Conservation (phyloP, 495 filamentous ascomycete genomes). For the Penicillium waksmanii region DNA sequence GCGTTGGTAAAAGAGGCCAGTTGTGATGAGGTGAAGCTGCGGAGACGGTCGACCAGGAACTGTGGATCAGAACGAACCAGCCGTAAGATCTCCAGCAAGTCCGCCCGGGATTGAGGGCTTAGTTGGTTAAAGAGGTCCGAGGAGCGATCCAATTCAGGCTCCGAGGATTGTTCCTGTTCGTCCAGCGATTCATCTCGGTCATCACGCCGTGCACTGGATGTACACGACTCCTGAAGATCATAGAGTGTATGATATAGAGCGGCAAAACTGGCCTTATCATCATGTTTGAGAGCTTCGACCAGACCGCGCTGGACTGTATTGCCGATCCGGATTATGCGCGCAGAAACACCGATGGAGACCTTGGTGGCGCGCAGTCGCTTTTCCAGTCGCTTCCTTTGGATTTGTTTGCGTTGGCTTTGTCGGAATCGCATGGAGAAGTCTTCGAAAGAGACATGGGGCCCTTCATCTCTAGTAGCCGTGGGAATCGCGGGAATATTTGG, state of each 20-base stretch:
- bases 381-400: slow-evolving; percentile 46
- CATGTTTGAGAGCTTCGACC: slow-evolving; percentile 84
- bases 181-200: slow-evolving; percentile 47
- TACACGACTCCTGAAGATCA: slow-evolving; percentile 86
- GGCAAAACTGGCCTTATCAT: slow-evolving; percentile 88
- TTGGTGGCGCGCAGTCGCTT: slow-evolving; percentile 47
- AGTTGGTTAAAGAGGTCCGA: slow-evolving; percentile 81
- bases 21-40: slow-evolving; percentile 71
- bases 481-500: slow-evolving; percentile 16
- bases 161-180: slow-evolving; percentile 35
- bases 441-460: slow-evolving; percentile 45
- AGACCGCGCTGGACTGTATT: slow-evolving; percentile 79
- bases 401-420: slow-evolving; percentile 48
- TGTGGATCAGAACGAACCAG: slow-evolving; percentile 82
- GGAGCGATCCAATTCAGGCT: slow-evolving; percentile 44
- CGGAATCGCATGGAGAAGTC: slow-evolving; percentile 47
- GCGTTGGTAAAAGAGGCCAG: slow-evolving; percentile 73
- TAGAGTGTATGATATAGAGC: slow-evolving; percentile 84
- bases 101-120: slow-evolving; percentile 71
- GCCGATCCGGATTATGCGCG: slow-evolving; percentile 77
- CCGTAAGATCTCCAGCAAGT: slow-evolving; percentile 77
- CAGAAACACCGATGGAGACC: slow-evolving; percentile 76
- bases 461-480: slow-evolving; percentile 23
- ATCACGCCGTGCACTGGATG: slow-evolving; percentile 57
- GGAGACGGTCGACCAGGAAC: slow-evolving; percentile 81